phyloP scores from a whole-genome alignment of 129 eudicot genomes.

The Heracleum sosnowskyi region DNA sequence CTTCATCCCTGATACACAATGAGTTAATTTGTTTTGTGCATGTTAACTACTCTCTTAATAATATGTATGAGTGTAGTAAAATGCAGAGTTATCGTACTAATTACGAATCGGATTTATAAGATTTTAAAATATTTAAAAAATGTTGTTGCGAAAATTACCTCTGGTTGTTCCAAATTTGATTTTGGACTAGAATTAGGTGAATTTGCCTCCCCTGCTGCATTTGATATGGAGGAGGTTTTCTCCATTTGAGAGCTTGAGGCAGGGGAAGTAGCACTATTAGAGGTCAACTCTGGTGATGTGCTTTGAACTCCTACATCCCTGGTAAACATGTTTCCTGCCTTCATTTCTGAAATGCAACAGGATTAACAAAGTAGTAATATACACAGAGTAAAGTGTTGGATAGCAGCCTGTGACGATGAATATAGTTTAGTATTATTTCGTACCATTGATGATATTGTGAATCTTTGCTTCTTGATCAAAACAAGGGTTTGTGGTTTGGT shows the following conservation, averaged over 20 bases:
- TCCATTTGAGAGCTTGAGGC: slow-evolving; percentile 51
- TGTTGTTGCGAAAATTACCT: slow-evolving; percentile 13
- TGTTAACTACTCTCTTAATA: not conserved
- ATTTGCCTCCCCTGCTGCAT: slow-evolving; percentile 22
- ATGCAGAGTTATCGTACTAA: not conserved
- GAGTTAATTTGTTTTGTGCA: not conserved
- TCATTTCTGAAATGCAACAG: slow-evolving; percentile 28
- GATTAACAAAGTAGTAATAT: not conserved
- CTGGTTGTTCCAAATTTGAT: slow-evolving; percentile 8
- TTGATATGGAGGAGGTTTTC: slow-evolving; percentile 41
- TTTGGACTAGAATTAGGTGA: slow-evolving; percentile 42
- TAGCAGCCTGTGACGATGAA: not conserved
- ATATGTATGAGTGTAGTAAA: not conserved
- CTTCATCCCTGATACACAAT: too few species aligned
- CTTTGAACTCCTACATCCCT: slow-evolving; percentile 71
- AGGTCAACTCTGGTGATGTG: slow-evolving; percentile 32
- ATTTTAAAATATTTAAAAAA: not conserved
- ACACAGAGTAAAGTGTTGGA: not conserved
- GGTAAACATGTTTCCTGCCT: slow-evolving; percentile 35
- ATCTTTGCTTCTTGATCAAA: slow-evolving; percentile 32
- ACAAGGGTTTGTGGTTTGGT: slow-evolving; percentile 20
- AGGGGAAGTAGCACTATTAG: slow-evolving; percentile 38
- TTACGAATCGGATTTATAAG: not conserved
- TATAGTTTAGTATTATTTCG: not conserved
- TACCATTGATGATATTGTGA: slow-evolving; percentile 36